A percentile compares a stretch with the other conserved stretches of the same genome.
phyloP scores from a whole-genome alignment of 768 basidiomycete species.

The Leccinellum rugosiceps region DNA sequence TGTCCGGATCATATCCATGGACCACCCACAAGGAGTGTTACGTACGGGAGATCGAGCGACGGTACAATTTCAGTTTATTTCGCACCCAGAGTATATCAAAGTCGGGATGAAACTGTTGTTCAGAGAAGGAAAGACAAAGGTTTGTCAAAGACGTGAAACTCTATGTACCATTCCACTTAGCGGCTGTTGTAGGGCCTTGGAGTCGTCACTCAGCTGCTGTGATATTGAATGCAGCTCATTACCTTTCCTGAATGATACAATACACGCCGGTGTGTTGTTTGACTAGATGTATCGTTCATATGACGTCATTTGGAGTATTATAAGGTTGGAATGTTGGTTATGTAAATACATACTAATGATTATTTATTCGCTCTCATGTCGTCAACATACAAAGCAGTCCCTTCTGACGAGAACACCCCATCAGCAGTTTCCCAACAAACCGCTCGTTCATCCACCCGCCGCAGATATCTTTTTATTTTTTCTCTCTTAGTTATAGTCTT shows the following conservation, averaged over 20 bases:
- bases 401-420: conserved; percentile 15
- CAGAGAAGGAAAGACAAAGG: conserved; percentile 95
- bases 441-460: conserved; percentile 26
- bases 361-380: conserved; percentile 23
- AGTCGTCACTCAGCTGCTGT: conserved; percentile 67
- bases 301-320: conserved; percentile 18
- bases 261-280: too few species aligned
- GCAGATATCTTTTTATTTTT: conserved; percentile 35
- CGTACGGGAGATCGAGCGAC: conserved; percentile 94
- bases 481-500: conserved; percentile 37
- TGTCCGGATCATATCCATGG: conserved; percentile 85
- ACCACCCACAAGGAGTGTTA: conserved; percentile 83
- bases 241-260: too few species aligned
- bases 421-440: conserved; percentile 19
- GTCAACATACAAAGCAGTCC: conserved; percentile 19
- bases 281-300: neutral
- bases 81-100: conserved; percentile 88
- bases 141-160: conserved; percentile 26
- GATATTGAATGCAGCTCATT: conserved; percentile 17
- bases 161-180: conserved; percentile 8
- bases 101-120: conserved; percentile 92
- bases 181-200: conserved; percentile 58
- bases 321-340: conserved; percentile 18
- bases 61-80: conserved; percentile 93
- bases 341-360: neutral